Evolutionary conservation across 768 basidiomycete genomes (phyloP), one percentile per base, ranked within the genome.

Genomic region (Agaricus subrufescens): DNA sequence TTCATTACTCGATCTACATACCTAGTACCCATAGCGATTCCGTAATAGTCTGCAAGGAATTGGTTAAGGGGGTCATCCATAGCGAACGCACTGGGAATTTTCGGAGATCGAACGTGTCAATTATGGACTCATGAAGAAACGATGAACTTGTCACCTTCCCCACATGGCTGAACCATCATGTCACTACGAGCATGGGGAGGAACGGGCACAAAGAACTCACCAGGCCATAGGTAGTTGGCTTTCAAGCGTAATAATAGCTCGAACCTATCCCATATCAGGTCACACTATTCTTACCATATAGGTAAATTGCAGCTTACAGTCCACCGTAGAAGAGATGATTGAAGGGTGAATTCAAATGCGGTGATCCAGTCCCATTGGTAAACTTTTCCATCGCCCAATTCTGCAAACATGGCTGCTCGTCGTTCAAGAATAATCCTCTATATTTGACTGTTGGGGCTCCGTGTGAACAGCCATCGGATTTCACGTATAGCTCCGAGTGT

Each of bases 361-460:
- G 55, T 0, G 75, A 69, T 8, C 81, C 81, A 3, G 81, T 81
- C 1, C 82, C 82, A 57, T 85, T 84, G 6, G 82, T 83, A 65
- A 84, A 87, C 60, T 82, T 83, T 58, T 80, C 82, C 61, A 76
- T 73, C 14, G 85, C 87, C 87, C 87, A 89, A 60, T 80, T 83
- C 59, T 83, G 81, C 49, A 88, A 64, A 26, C 81, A 80, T 8
- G 87, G 87, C 62, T 86, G 82, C 64, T 89, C 87, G 60, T 89
- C 87, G 62, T 89, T 89, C 58, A 89, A 67, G 73, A 89, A 85
- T 44, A 87, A 78, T 10, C 82, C 87, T 39, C 86, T 78, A 62
- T 85, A 87, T 63, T 86, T 82, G 54, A 89, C 84, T 8, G 81
- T 81, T 3, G 87, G 86, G 19, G 74, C 62, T 40, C 83, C 86